Base-by-base conservation (phyloP, 2,329 filamentous ascomycete species). In the Botrytis tulipae region DNA sequence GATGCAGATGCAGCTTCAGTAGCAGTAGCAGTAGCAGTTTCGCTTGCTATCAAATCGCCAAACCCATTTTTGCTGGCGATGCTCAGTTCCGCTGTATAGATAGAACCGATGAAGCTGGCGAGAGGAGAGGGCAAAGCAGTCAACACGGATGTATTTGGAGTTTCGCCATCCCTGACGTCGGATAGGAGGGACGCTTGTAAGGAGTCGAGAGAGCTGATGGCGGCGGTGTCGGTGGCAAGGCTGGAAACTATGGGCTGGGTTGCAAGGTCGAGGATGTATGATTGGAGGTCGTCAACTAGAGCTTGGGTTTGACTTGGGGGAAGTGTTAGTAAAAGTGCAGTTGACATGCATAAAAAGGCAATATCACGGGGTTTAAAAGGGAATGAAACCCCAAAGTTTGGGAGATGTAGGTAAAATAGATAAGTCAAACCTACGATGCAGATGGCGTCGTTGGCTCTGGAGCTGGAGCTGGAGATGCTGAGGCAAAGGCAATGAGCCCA, bases 1-100 rank as follows among this genome's bases (percentile, higher is more conserved):
- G 71, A 35, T 14, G 71, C 42, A 42, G 62, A 48, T 8, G 68
- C 51, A 32, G 42, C 68, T 29, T 69, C 63, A 66, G 32, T 67
- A 8, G 65, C 71, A 60, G 65, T 71, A 14, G 42, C 42, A 66
- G 32, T 62, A 8, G 65, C 71, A 60, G 65, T 71, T 20, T 7
- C 44, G 51, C 35, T 63, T 25, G 57, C 37, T 4, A 62, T 42
- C 25, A 40, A 32, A 29, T 54, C 46, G 20, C 62, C 62, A 60
- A 76, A 71, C 1, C 71, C 74, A 54, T 75, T 48, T 44, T 73
- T 70, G 25, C 40, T 70, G 14, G 60, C 4, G 42, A 76, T 70
- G 62, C 73, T 74, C 5, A 62, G 10, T 51, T 72, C 75, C 16
- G 59, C 75, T 0, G n/a, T n/a, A 18, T 68, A 75, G 32, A 74